phyloP scores from a whole-genome alignment of 768 basidiomycete genomes.

The Exsudoporus frostii region DNA sequence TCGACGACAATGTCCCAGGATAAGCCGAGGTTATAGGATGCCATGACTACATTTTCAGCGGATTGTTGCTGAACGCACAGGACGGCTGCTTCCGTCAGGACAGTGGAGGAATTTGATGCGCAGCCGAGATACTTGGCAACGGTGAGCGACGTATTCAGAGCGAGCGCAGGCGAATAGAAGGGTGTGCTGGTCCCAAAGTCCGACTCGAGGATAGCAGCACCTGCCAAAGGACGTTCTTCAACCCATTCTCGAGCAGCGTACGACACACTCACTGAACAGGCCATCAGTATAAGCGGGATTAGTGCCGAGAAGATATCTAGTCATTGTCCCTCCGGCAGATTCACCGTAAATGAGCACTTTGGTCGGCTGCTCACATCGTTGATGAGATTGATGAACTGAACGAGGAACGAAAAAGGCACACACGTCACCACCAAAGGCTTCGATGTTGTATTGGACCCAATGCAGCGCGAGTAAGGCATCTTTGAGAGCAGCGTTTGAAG shows the following conservation, averaged over 20 bases:
- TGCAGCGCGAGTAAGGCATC: conserved; percentile 31
- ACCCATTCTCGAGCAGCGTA: not conserved
- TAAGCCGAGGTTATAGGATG: conserved; percentile 7
- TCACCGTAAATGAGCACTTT: conserved; percentile 14
- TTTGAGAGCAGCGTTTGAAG: conserved; percentile 18
- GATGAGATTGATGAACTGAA: not conserved
- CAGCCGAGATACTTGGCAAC: conserved; percentile 8
- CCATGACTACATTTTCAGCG: not conserved
- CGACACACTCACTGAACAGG: conserved; percentile 9
- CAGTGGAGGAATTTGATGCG: conserved; percentile 2
- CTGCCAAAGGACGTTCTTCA: not conserved
- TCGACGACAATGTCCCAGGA: conserved; percentile 9
- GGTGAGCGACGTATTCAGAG: conserved; percentile 6
- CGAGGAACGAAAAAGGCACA: not conserved
- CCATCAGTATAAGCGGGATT: conserved; percentile 10
- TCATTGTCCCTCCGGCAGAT: conserved; percentile 13
- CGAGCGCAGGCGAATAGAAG: conserved; percentile 12
- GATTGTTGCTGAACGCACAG: conserved; percentile 5
- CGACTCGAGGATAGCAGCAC: conserved; percentile 13
- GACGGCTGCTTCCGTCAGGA: not conserved
- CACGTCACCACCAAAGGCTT: conserved; percentile 34
- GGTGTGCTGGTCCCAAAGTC: conserved; percentile 11
- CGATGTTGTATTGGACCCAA: conserved; percentile 35
- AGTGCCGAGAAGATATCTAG: not conserved
- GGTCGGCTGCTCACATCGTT: not conserved